phyloP scores from a whole-genome alignment of 1,139 yeast genomes.

The Taphrina pruni region DNA sequence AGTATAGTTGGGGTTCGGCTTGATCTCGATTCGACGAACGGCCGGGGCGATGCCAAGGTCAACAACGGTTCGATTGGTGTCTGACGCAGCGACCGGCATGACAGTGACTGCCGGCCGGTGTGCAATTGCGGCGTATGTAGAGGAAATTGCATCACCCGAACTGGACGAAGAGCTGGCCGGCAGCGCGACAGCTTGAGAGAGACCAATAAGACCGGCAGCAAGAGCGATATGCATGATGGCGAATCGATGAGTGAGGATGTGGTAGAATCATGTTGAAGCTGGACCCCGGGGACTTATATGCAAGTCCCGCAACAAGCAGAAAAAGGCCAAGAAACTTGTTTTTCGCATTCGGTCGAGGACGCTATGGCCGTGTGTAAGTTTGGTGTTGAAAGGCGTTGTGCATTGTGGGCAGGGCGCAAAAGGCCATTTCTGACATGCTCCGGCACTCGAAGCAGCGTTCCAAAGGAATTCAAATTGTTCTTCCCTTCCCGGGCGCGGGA shows the following conservation, averaged over 20 bases:
- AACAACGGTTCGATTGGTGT: slow-evolving; percentile 21
- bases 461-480: too few species aligned
- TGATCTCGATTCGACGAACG: slow-evolving; percentile 29
- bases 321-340: not conserved
- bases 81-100: slow-evolving; percentile 29
- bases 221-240: slow-evolving; percentile 16
- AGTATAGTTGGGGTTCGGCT: slow-evolving; percentile 30
- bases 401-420: not conserved
- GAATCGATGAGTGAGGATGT: too few species aligned
- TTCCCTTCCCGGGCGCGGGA: slow-evolving; percentile 8
- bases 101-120: slow-evolving; percentile 10
- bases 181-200: slow-evolving; percentile 5
- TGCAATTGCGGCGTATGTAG: not conserved
- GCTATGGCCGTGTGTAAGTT: slow-evolving; percentile 1
- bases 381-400: not conserved
- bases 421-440: slow-evolving; percentile 10
- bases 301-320: not conserved
- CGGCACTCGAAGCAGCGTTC: not conserved
- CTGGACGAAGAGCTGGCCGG: slow-evolving; percentile 9
- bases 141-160: not conserved
- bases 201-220: slow-evolving; percentile 1
- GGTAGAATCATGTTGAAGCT: not conserved
- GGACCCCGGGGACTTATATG: not conserved
- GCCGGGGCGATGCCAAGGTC: slow-evolving; percentile 38
- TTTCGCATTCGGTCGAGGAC: slow-evolving; percentile 7